These are phyloP conservation scores for Stenocarpella maydis DNA, from an alignment of 2,329 filamentous ascomycete species.

Conservation along the genomic window DNA sequence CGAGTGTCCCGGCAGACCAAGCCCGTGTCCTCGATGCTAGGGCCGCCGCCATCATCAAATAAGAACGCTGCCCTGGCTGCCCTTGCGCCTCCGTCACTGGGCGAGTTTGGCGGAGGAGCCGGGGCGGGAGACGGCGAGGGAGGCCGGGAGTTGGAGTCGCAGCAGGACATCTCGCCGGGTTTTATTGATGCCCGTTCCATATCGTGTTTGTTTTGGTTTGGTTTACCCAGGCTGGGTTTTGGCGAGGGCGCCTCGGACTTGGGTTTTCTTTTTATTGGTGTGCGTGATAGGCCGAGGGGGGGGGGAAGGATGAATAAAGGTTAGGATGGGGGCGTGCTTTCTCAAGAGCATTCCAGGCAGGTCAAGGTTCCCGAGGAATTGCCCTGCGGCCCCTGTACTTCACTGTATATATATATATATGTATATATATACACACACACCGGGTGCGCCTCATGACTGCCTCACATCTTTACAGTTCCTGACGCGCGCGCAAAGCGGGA, in stretches of 20 bases:
- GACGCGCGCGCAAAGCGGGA: background rate
- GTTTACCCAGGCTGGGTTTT: background rate
- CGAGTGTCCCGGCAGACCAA: too few species aligned
- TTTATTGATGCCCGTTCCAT: background rate
- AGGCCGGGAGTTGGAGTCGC: background rate
- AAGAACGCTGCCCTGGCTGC: too few species aligned
- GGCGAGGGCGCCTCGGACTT: too few species aligned
- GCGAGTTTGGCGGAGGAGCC: conserved; percentile 7
- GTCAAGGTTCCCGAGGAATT: too few species aligned
- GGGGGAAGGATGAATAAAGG: too few species aligned
- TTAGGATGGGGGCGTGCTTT: too few species aligned
- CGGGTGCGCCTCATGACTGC: too few species aligned
- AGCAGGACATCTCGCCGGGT: background rate
- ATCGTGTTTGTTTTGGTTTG: background rate
- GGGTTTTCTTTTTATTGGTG: too few species aligned
- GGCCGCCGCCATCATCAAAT: background rate
- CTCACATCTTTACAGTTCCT: too few species aligned
- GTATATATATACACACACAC: too few species aligned
- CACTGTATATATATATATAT: too few species aligned
- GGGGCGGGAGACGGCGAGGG: background rate
- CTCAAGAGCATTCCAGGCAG: background rate
- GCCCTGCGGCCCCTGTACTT: too few species aligned
- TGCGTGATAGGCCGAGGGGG: background rate
- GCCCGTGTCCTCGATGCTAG: background rate
- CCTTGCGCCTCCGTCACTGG: background rate